These are phyloP conservation scores for Neopestalotiopsis sp. DNA, from an alignment of 2,329 filamentous ascomycete species.

Conservation along the genomic window DNA sequence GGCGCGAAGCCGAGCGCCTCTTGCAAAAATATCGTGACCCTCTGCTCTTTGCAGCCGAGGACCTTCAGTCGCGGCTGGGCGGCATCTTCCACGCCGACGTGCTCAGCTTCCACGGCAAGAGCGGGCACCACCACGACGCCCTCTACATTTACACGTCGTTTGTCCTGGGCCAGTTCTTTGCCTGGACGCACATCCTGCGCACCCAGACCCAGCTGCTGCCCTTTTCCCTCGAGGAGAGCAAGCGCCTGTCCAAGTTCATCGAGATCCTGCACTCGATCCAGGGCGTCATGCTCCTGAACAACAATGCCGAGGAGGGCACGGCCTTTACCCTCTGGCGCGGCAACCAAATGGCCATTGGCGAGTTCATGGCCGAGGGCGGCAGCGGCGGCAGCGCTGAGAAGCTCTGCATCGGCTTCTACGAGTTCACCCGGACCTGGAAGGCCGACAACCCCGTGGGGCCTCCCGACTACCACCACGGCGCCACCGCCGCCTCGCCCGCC, in stretches of 20 bases:
- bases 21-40: conserved; percentile 9
- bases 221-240: background rate
- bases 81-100: conserved; percentile 11
- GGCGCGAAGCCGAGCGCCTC: conserved; percentile 8
- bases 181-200: conserved; percentile 12
- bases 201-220: conserved; percentile 7
- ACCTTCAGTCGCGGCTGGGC: conserved; percentile 6
- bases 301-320: background rate
- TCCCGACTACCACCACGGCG: too few species aligned
- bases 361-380: conserved; percentile 3
- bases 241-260: conserved; percentile 9
- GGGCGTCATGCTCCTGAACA: conserved; percentile 3
- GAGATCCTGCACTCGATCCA: conserved; percentile 5
- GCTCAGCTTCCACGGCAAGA: conserved; percentile 2
- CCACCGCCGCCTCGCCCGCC: background rate
- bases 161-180: conserved; percentile 11
- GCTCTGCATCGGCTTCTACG: conserved; percentile 13
- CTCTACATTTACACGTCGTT: conserved; percentile 11
- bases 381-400: background rate
- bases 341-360: conserved; percentile 11
- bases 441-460: background rate
- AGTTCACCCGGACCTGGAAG: conserved; percentile 9
- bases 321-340: conserved; percentile 12
- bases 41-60: conserved; percentile 6
- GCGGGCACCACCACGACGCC: conserved; percentile 4